Evolutionary conservation across 176 grass and related monocot species (phyloP).

Genomic region (Raddia distichophylla): DNA sequence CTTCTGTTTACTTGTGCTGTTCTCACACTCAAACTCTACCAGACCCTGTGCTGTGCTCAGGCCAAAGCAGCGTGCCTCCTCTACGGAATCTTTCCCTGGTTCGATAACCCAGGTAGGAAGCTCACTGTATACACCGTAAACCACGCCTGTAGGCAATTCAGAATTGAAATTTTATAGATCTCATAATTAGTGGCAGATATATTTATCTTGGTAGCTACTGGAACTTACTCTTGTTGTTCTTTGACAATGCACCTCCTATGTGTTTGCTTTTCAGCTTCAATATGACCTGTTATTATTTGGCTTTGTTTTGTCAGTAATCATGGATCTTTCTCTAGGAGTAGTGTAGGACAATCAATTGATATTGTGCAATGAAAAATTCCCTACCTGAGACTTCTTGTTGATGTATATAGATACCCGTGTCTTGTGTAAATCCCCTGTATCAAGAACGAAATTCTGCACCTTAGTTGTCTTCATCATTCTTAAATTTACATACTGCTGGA

Average conservation of each 20-base stretch:
- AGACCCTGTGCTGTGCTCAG: slow-evolving; percentile 84
- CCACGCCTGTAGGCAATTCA: slow-evolving; percentile 60
- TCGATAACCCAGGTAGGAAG: slow-evolving; percentile 74
- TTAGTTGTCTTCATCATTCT: slow-evolving; percentile 14
- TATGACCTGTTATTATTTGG: slow-evolving; percentile 62
- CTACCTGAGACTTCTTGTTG: slow-evolving; percentile 85
- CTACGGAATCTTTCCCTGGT: slow-evolving; percentile 43
- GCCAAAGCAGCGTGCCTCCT: slow-evolving; percentile 67
- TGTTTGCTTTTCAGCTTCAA: slow-evolving; percentile 96
- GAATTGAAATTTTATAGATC: not conserved
- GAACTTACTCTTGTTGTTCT: slow-evolving; percentile 91
- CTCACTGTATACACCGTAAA: slow-evolving; percentile 79
- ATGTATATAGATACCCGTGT: slow-evolving; percentile 79
- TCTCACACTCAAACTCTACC: slow-evolving; percentile 82
- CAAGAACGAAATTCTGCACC: slow-evolving; percentile 35
- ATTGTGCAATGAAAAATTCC: slow-evolving; percentile 5
- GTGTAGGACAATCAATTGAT: not conserved
- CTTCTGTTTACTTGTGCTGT: slow-evolving; percentile 60
- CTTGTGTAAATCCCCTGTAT: slow-evolving; percentile 71
- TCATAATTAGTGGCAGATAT: not conserved
- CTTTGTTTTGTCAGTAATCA: slow-evolving; percentile 17
- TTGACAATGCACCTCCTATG: slow-evolving; percentile 87
- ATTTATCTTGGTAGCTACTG: not conserved
- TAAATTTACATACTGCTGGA: not conserved
- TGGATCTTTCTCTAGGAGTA: not conserved